phyloP scores from a whole-genome alignment of 2,329 filamentous ascomycete species.

The Colletotrichum higginsianum region DNA sequence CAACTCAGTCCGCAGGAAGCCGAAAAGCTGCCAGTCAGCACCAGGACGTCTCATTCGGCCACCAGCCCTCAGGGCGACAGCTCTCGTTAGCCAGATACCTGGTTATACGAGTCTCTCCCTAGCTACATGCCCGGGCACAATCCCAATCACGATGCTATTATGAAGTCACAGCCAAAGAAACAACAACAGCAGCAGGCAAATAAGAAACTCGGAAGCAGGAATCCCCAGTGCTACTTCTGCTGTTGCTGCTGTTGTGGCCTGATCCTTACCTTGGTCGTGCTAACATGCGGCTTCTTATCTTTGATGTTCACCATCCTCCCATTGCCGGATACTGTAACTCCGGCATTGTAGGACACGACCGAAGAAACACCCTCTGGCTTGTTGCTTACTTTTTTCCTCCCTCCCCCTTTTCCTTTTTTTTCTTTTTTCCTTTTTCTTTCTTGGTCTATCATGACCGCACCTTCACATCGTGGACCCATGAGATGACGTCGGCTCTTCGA shows the following conservation, averaged over 20 bases:
- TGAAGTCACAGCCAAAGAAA: background rate
- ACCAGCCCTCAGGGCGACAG: background rate
- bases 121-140: background rate
- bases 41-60: no score
- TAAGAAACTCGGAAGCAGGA: background rate
- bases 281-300: background rate
- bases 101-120: background rate
- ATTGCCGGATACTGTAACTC: background rate
- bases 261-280: constrained; percentile 1
- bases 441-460: background rate
- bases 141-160: background rate
- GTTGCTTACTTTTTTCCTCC: background rate
- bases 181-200: constrained; percentile 9
- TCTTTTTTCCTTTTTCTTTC: no score
- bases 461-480: background rate
- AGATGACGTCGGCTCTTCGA: background rate
- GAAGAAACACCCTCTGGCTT: no score
- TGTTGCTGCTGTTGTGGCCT: constrained; percentile 26
- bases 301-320: background rate
- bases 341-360: background rate
- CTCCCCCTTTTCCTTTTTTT: no score
- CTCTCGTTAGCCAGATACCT: no score
- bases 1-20: background rate
- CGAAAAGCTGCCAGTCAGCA: background rate
- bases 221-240: constrained; percentile 12